Conservation (phyloP, 1,284 basidiomycete species). For the Kalmanozyma brasiliensis region DNA sequence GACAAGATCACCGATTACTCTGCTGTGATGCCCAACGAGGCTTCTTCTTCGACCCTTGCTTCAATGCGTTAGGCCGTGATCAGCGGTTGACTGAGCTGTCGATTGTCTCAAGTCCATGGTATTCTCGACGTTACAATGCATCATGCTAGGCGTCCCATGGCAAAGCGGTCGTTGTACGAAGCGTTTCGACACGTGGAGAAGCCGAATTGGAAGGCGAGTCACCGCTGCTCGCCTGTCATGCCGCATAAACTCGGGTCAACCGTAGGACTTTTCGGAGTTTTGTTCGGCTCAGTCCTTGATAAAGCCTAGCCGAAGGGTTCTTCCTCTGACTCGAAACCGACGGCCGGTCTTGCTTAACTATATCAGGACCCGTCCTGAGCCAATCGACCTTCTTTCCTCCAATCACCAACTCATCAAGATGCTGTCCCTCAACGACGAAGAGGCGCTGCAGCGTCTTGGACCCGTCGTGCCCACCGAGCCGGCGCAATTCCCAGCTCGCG, state of each 20-base stretch:
- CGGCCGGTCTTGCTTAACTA: neutral
- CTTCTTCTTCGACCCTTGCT: too few relatives aligned
- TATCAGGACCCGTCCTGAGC: neutral
- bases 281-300: constrained; percentile 1
- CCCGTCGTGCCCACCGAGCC: constrained; percentile 15
- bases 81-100: too few relatives aligned
- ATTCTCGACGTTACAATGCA: too few relatives aligned
- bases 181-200: neutral
- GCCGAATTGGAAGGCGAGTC: neutral
- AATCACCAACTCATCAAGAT: neutral
- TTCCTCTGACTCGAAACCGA: constrained; percentile 9
- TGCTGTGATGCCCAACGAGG: neutral
- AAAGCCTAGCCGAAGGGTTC: neutral
- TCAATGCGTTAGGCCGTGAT: too few relatives aligned
- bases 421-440: constrained; percentile 30
- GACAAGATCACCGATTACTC: constrained; percentile 4
- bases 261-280: neutral
- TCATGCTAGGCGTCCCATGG: too few relatives aligned
- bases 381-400: neutral
- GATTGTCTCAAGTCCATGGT: too few relatives aligned
- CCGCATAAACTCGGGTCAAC: neutral
- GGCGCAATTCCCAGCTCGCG: constrained; percentile 21
- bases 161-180: too few relatives aligned
- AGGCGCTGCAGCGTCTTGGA: constrained; percentile 28
- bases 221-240: too few relatives aligned